Evolutionary conservation across 306 rosid genomes (phyloP).

Genomic region (Elaeagnus macrophylla): DNA sequence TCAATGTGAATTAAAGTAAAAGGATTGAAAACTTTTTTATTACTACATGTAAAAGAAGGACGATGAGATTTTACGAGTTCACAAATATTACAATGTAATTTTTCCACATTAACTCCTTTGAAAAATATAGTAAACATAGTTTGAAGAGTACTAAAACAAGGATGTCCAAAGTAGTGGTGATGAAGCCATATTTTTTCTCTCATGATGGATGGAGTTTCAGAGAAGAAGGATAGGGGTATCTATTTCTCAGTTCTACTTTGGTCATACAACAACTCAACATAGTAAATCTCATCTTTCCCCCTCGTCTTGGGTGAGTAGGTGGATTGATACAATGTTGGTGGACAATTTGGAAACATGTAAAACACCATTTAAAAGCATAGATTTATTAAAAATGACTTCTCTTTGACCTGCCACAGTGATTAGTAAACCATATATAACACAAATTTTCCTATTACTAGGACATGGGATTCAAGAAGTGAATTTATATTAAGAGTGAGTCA

Average conservation of each 20-base stretch:
- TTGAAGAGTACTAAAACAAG: not conserved
- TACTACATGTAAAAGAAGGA: no score
- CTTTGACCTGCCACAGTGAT: not conserved
- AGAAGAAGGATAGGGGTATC: not conserved
- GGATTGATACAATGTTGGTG: not conserved
- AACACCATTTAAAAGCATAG: not conserved
- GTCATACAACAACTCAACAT: not conserved
- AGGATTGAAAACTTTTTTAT: not conserved
- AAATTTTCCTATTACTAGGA: not conserved
- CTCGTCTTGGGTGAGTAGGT: not conserved
- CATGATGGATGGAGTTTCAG: not conserved
- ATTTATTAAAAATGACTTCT: not conserved
- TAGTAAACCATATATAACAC: not conserved
- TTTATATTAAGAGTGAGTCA: not conserved
- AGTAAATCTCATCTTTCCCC: not conserved
- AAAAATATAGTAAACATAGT: not conserved
- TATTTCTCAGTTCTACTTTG: not conserved
- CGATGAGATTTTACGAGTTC: not conserved
- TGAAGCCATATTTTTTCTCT: conserved; percentile 1
- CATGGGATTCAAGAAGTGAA: not conserved
- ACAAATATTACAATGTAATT: not conserved
- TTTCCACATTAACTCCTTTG: not conserved
- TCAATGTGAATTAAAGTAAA: not conserved
- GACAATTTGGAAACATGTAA: not conserved
- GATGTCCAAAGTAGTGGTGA: not conserved